These are phyloP conservation scores for Beauveria pseudobassiana DNA, from an alignment of 2,329 filamentous ascomycete species.

Conservation along the genomic window DNA sequence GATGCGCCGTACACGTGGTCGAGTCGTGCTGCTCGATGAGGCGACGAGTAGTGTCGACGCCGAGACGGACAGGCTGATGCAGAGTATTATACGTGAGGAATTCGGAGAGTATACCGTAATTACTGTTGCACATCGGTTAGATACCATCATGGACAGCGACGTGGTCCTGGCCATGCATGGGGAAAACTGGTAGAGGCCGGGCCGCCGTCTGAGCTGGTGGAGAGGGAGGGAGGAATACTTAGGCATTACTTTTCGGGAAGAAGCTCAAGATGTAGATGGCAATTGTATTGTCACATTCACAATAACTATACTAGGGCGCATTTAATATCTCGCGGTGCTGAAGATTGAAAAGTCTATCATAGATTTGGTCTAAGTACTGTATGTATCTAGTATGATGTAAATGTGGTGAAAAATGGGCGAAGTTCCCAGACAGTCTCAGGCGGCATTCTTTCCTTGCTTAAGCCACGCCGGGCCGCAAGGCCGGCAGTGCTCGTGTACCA, in stretches of 20 bases:
- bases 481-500: too few relatives aligned
- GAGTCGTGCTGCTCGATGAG: slow-evolving; percentile 15
- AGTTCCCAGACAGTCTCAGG: too few relatives aligned
- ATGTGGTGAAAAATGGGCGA: too few relatives aligned
- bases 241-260: not conserved
- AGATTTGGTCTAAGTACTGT: too few relatives aligned
- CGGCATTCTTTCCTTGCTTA: too few relatives aligned
- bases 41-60: slow-evolving; percentile 2
- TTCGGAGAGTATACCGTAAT: slow-evolving; percentile 12
- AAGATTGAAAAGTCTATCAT: too few relatives aligned
- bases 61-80: slow-evolving; percentile 9
- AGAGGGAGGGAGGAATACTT: not conserved
- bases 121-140: not conserved
- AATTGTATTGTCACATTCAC: too few relatives aligned
- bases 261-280: not conserved
- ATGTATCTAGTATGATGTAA: too few relatives aligned
- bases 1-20: slow-evolving; percentile 3
- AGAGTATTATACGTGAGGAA: slow-evolving; percentile 7
- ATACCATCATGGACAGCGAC: slow-evolving; percentile 6
- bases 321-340: too few relatives aligned
- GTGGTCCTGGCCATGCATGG: not conserved
- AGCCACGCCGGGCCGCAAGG: too few relatives aligned
- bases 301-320: too few relatives aligned
- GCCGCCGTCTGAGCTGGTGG: not conserved
- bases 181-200: not conserved